Evolutionary conservation across 2,329 filamentous ascomycete genomes (phyloP), one percentile per base, ranked within the genome.

Genomic region (Trichoderma sp.): DNA sequence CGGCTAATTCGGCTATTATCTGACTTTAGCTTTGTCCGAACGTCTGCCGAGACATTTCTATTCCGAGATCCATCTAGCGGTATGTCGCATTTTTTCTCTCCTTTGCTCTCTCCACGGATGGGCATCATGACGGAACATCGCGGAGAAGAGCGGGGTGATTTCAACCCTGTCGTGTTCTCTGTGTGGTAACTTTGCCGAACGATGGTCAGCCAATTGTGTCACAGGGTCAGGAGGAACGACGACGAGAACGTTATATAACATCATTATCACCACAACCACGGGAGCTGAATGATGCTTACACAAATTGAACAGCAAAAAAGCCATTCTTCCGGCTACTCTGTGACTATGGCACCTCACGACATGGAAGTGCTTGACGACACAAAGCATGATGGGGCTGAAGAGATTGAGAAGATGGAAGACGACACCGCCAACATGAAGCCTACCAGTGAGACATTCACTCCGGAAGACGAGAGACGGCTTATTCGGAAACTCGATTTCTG

Each of bases 401-500:
- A 67, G 23, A 67, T 67, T 39, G 64, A 67, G 30, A 67, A 67
- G 47, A 57, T 67, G 13, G 64, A 67, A 26, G 47, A 67, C 15
- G 64, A 67, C 12, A 6, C 32, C 9, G 64, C 30, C 64, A 28
- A 67, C 55, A 67, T 67, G 32, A 67, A 67, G 23, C 64, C 64
- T 5, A 55, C 5, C 3, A 36, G 32, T 12, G 47, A 67, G 36
- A 32, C 47, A 28, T 67, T 67, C 17, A 67, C 64, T 67, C 20
- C 64, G 1, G 64, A 67, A 9, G 64, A 67, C 1, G 64, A 67
- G 13, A 67, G 47, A 23, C 43, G 32, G 20, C 47, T 67, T 39
- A 28, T 67, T n/a, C 64, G 64, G 13, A 55, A 67, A 57, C 47
- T 67, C n/a, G 64, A 67, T 39, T 67, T 67, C 64, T 67, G 47